Evolutionary conservation across 73 alveolate genomes (phyloP), one percentile per base, ranked within the genome.

Genomic region (Loxodes magnus): DNA sequence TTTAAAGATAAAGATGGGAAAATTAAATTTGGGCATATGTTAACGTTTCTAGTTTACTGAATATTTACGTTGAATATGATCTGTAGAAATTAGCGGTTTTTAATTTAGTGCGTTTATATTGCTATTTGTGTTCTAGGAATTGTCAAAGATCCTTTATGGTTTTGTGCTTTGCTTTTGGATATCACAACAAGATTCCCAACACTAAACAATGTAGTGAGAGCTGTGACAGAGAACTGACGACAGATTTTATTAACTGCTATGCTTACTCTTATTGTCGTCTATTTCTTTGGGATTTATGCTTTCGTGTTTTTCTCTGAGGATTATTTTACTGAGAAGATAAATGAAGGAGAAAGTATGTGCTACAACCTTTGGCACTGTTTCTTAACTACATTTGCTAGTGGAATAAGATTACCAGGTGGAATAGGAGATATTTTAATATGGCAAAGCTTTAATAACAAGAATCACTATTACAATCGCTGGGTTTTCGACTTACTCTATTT

Each of bases 371-470:
- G 59, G 42, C 71, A 70, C 33, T 84, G 96, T 49, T 71, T 79
- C 43, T 62, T 71, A 3, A 66, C 85, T 4, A 74, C 74, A 1
- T 49, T 84, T 30, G 68, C 60, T 52, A 72, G 56, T 23, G 89
- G 90, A 49, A 59, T 84, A 27, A 81, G 93, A 79, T 84, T 61
- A 67, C 92, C 83, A 43, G 94, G 94, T 35, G 90, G 94, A 43
- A 74, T 80, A 14, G 79, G 86, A 24, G 89, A 63, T 46, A 39
- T 67, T 19, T 12, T 76, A 20, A 57, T 68, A 2, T 48, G 51
- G 10, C 29, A 51, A 21, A 27, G 67, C 19, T 54, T 25, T 31
- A 37, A 26, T 16, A 44, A 38, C 29, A 57, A 39, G 4, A 54
- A 71, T 23, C 24, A 35, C 35, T 57, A 35, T 50, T 9, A 61